Conservation (phyloP, 2,329 filamentous ascomycete species). For the Ascochyta clinopodiicola region DNA sequence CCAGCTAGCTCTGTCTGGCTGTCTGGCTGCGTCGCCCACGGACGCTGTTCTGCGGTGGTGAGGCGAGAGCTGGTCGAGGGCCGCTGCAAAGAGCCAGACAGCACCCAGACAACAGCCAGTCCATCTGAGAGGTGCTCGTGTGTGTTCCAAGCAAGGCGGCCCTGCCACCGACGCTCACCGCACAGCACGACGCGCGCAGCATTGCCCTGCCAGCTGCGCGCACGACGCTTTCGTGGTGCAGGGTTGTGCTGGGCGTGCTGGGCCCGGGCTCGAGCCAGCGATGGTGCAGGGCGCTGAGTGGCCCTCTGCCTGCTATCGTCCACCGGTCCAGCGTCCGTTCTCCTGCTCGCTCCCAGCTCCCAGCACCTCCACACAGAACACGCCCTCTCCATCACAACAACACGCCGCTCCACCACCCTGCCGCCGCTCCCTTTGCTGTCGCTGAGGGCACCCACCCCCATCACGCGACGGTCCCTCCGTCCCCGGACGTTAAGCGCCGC, state of each 20-base stretch:
- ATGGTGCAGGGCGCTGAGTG: conserved; percentile 29
- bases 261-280: conserved; percentile 25
- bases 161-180: no score
- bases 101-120: neutral
- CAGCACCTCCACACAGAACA: conserved; percentile 16
- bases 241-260: conserved; percentile 27
- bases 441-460: conserved; percentile 18
- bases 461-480: conserved; percentile 18
- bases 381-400: conserved; percentile 20
- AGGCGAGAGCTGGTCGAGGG: neutral
- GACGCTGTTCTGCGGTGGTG: conserved; percentile 6
- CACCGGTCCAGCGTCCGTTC: conserved; percentile 16
- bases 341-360: conserved; percentile 14
- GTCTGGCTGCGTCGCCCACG: conserved; percentile 10
- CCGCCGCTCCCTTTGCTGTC: conserved; percentile 15
- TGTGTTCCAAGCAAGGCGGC: no score
- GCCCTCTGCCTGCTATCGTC: conserved; percentile 19
- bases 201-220: neutral
- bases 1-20: conserved; percentile 16
- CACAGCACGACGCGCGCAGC: no score
- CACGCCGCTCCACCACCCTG: conserved; percentile 16
- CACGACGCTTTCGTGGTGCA: conserved; percentile 21
- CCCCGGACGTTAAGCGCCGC: conserved; percentile 16
- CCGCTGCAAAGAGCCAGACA: neutral
- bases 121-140: no score